A percentile compares a stretch with the other conserved stretches of the same genome.
These are phyloP conservation scores for Aspergillus eucalypticola DNA, from an alignment of 2,329 filamentous ascomycete species.

Conservation along the genomic window DNA sequence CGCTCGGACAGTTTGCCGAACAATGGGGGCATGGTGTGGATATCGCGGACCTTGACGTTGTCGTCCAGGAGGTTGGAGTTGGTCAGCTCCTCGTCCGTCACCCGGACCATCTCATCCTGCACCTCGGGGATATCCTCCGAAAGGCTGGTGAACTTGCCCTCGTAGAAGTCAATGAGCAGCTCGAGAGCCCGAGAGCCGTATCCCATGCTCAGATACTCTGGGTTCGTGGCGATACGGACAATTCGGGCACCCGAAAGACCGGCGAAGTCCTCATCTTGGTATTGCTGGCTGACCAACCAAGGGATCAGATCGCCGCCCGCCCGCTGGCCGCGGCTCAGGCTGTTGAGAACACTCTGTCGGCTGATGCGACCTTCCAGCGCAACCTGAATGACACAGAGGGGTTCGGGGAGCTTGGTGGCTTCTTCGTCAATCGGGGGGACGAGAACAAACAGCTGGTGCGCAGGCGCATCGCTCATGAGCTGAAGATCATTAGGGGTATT, in stretches of 20 bases:
- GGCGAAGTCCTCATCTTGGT: constrained; percentile 96
- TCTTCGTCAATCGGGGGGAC: constrained; percentile 81
- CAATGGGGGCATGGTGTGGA: constrained; percentile 86
- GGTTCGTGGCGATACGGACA: constrained; percentile 93
- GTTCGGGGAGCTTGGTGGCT: constrained; percentile 79
- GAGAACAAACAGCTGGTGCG: constrained; percentile 93
- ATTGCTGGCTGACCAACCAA: constrained; percentile 96
- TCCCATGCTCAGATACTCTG: constrained; percentile 88
- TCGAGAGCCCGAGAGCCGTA: constrained; percentile 88
- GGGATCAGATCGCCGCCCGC: constrained; percentile 93
- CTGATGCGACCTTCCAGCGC: constrained; percentile 94
- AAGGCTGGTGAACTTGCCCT: constrained; percentile 84
- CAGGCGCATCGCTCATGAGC: constrained; percentile 95
- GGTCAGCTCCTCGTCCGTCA: constrained; percentile 79
- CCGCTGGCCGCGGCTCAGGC: constrained; percentile 82
- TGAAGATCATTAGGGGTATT: constrained; percentile 98
- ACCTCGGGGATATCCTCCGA: constrained; percentile 65
- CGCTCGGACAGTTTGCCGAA: constrained; percentile 87
- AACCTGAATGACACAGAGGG: constrained; percentile 91
- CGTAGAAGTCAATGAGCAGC: constrained; percentile 88
- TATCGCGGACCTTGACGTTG: constrained; percentile 86
- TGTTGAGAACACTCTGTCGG: constrained; percentile 85
- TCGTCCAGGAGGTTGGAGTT: constrained; percentile 77
- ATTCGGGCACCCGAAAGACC: constrained; percentile 87
- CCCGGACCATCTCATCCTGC: constrained; percentile 67